Conservation (phyloP, 345 rosid species). For the Abelmoschus esculentus region DNA sequence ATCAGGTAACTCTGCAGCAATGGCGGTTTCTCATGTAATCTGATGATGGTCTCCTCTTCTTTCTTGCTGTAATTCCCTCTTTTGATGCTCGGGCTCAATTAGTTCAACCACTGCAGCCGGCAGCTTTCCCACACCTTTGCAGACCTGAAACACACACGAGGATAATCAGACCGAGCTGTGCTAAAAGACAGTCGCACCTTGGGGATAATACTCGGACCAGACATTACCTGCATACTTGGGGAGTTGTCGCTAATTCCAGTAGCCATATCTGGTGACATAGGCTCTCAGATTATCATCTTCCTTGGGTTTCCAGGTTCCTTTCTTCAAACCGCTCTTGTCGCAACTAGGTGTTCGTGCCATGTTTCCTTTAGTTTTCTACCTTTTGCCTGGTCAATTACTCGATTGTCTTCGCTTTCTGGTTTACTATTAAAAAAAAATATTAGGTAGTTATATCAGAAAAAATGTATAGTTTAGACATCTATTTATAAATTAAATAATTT, state of each 20-base stretch:
- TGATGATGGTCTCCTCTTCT: conserved; percentile 43
- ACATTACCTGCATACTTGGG: conserved; percentile 50
- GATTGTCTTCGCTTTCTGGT: background rate
- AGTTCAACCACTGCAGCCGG: conserved; percentile 56
- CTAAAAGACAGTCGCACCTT: too few species aligned
- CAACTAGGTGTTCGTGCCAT: conserved; percentile 49
- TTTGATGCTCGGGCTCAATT: conserved; percentile 45
- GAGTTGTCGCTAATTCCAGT: conserved; percentile 57
- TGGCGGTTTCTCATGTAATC: conserved; percentile 27
- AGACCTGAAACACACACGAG: conserved; percentile 26
- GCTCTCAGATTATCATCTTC: conserved; percentile 44
- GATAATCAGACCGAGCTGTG: too few species aligned
- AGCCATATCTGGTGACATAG: conserved; percentile 44
- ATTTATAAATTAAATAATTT: too few species aligned
- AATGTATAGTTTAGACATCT: too few species aligned
- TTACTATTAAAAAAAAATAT: too few species aligned
- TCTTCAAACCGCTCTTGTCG: conserved; percentile 38
- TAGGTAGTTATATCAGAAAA: too few species aligned
- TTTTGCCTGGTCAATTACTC: background rate
- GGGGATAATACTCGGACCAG: too few species aligned
- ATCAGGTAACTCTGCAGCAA: conserved; percentile 28
- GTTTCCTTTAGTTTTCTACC: conserved; percentile 3
- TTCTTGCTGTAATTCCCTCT: conserved; percentile 45
- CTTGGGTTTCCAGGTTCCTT: conserved; percentile 57
- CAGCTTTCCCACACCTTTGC: conserved; percentile 65